Evolutionary conservation across 2,329 filamentous ascomycete species (phyloP).

Genomic region (Cladobotryum protrusum): DNA sequence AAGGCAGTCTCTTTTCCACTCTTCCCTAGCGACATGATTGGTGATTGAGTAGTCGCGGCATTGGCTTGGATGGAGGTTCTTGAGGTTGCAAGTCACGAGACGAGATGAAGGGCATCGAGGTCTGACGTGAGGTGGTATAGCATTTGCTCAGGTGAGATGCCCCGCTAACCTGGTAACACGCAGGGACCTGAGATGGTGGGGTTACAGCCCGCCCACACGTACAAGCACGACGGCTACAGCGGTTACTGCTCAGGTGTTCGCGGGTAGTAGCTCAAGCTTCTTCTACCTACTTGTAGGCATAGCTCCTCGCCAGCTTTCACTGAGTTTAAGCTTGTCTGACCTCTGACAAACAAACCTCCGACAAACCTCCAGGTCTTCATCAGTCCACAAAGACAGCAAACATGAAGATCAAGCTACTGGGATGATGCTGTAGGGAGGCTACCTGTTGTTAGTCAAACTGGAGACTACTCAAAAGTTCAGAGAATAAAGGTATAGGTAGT

Average conservation of each 20-base stretch:
- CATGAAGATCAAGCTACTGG: no score
- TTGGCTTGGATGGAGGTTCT: background rate
- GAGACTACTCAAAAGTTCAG: background rate
- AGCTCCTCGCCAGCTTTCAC: no score
- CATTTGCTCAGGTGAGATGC: no score
- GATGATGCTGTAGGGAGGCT: no score
- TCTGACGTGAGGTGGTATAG: no score
- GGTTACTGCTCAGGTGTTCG: conserved; percentile 45
- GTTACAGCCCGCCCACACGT: conserved; percentile 43
- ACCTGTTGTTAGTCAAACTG: background rate
- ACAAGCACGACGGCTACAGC: conserved; percentile 48
- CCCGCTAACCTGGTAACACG: conserved; percentile 5
- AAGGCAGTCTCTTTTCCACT: background rate
- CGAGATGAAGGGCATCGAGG: background rate
- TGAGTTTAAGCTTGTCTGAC: no score
- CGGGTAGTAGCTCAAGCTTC: no score
- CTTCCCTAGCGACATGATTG: background rate
- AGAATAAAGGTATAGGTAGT: no score
- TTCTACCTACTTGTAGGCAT: no score
- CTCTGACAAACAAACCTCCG: no score
- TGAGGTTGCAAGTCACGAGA: background rate
- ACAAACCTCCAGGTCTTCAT: no score
- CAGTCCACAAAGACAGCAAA: no score
- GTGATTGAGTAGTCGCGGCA: background rate
- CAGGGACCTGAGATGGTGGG: conserved; percentile 62